Base-by-base conservation (phyloP, 768 basidiomycete genomes). In the Termitomyces sp. region DNA sequence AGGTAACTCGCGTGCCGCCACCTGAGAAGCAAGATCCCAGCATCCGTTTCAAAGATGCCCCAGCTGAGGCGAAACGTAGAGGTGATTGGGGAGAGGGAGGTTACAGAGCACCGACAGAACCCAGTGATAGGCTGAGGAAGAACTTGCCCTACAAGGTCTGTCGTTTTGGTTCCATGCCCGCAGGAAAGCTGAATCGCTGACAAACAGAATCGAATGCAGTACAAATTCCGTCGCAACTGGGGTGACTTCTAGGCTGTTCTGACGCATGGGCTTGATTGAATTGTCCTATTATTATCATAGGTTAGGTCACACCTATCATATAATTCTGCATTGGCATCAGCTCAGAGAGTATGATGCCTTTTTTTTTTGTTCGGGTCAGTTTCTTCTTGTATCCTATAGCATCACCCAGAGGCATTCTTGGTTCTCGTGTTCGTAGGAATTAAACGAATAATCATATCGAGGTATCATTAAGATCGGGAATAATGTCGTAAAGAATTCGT, bases 81-180 rank as follows among this genome's bases (percentile, higher is more conserved):
- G 84, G 83, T 7, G 87, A 87, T 53, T 92, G 88, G 89, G 92
- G 91, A 33, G 80, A 83, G 1, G 84, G 76, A 22, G 91, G 91
- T 0, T 92, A 90, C 71, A 84, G 84, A 68, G 76, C 83, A 32
- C 92, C 92, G n/a, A 84, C 80, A 55, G 84, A 83, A n/a, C 76
- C 89, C 0, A 79, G 78, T 48, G 95, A 96, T 64, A 90, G 85
- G 72, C 78, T 94, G 82, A 84, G 91, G 72, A 90, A 83, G 76
- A 93, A 93, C 70, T 65, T 92, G 56, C 92, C 92, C 15, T 94
- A 94, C 84, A 94, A 94, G 89, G 92, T 94, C 79, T 68, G 66
- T 67, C 51, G 55, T 49, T 42, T 44, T 33, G 42, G 35, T 49
- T 22, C 24, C 28, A 7, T 63, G 50, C 38, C 58, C 50, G 55